Evolutionary conservation across 768 basidiomycete species (phyloP), one percentile per base, ranked within the genome.

Genomic region (Naganishia antarctica): DNA sequence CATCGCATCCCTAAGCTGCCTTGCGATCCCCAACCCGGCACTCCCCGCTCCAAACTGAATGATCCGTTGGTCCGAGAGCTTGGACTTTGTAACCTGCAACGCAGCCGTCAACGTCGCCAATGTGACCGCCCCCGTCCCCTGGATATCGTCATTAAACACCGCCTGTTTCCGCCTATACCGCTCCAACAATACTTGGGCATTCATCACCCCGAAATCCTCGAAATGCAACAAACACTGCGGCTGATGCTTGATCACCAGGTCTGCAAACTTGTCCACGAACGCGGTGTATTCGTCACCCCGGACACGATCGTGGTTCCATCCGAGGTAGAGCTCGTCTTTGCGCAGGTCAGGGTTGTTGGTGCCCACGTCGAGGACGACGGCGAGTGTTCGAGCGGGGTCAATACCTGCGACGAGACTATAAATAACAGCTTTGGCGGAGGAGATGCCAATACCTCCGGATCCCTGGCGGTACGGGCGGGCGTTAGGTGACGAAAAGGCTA

Each of bases 201-300:
- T 90, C 29, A 82, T 81, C 2, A 88, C 84, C 3, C 89, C 79
- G 66, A 90, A 90, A 70, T 91, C 89, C 72, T 92, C 90, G 61
- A 91, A 90, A 73, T 93, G 90, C 3, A 80, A 78, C 3, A 91
- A 80, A 71, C 82, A 79, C 63, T 82, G 78, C 0, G 87, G 86
- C 67, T 83, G 82, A 72, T 90, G 76, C 73, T 89, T 90, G 48
- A 85, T 82, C 7, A 90, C 84, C 12, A 90, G 80, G 68, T 86
- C 85, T 3, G 90, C 84, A 70, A 91, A 89, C 83, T 83, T 85
- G 80, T 90, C 87, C 3, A 90, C 80, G 69, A 92, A 91, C 46
- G 80, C 73, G 72, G 91, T 87, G 68, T 93, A 93, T 18, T 82
- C 81, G 51, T 85, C 79, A 11, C 90, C 90, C 40, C 84, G 80